Conservation (phyloP, 2,329 filamentous ascomycete genomes). For the Chaetomiaceae sp. region DNA sequence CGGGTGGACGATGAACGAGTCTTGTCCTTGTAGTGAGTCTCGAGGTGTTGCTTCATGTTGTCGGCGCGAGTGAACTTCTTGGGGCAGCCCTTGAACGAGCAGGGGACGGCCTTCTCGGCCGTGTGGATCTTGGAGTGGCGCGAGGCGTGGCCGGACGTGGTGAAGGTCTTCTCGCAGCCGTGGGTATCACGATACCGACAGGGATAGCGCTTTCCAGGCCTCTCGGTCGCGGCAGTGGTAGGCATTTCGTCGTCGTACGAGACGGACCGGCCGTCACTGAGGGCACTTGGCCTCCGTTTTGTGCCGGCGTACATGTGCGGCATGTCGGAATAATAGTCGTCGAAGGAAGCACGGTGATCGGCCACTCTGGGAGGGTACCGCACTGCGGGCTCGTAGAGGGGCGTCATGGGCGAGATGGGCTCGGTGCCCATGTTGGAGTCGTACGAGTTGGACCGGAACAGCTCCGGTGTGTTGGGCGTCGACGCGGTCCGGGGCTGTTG, state of each 20-base stretch:
- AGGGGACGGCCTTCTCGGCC: conserved; percentile 69
- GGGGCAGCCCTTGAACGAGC: conserved; percentile 63
- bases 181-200: conserved; percentile 68
- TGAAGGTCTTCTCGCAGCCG: conserved; percentile 74
- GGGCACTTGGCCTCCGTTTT: conserved; percentile 39
- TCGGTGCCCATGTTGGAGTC: conserved; percentile 56
- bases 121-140: conserved; percentile 82
- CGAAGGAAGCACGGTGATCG: conserved; percentile 30
- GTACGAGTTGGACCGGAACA: conserved; percentile 57
- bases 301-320: conserved; percentile 29
- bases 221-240: conserved; percentile 37
- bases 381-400: conserved; percentile 34
- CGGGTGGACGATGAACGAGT: conserved; percentile 37
- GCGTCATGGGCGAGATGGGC: conserved; percentile 52
- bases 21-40: conserved; percentile 68
- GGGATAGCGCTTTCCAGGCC: conserved; percentile 62
- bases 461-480: conserved; percentile 50
- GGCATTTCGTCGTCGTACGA: conserved; percentile 50
- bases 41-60: conserved; percentile 83
- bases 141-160: conserved; percentile 79
- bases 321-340: conserved; percentile 32
- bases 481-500: conserved; percentile 36
- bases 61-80: conserved; percentile 79
- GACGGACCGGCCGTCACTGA: conserved; percentile 41
- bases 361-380: conserved; percentile 9